Base-by-base conservation (phyloP, 768 basidiomycete species). In the Lactifluus volemus region DNA sequence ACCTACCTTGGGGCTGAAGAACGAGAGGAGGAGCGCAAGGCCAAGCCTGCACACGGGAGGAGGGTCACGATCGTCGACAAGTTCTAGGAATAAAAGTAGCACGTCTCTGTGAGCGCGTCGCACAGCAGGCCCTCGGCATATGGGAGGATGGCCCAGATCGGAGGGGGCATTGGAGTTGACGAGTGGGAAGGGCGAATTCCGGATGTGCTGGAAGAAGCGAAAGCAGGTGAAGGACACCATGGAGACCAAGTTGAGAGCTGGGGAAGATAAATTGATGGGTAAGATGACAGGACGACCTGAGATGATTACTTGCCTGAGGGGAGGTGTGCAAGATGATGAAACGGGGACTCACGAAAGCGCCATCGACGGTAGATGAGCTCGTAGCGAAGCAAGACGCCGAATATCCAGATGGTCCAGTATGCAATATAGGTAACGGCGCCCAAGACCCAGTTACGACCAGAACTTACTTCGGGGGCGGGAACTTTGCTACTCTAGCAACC, bases 341-440 rank as follows among this genome's bases (percentile, higher is more conserved):
- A n/a, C n/a, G 60, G 32, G 17, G 45, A 87, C 88, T 80, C 70
- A 89, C 88, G 88, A 67, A 87, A 77, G 61, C 89, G 82, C 89
- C 89, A 91, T 59, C 86, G 76, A 61, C 89, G 78, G 51, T 78
- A 90, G 41, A 89, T 74, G 55, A 88, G 70, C 64, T 91, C 88
- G 73, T 93, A 94, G 39, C 89, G 71, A 64, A 93, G 68, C 89
- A 92, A 49, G 81, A 25, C 25, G 25, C 25, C 25, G 2, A 25
- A 25, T 25, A 2, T 25, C 25, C 25, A 25, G 25, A 25, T 78
- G 51, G 81, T 71, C 85, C 89, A 93, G 70, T 86, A 91, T 8
- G 86, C 84, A 47, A 88, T 78, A 74, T 95, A 95, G 12, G 91
- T 91, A 12, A 89, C 84, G n/a, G 85, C 82, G 21, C 81, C 25